These are phyloP conservation scores for Clarireedia monteithiana DNA, from an alignment of 2,329 filamentous ascomycete genomes.

Conservation along the genomic window DNA sequence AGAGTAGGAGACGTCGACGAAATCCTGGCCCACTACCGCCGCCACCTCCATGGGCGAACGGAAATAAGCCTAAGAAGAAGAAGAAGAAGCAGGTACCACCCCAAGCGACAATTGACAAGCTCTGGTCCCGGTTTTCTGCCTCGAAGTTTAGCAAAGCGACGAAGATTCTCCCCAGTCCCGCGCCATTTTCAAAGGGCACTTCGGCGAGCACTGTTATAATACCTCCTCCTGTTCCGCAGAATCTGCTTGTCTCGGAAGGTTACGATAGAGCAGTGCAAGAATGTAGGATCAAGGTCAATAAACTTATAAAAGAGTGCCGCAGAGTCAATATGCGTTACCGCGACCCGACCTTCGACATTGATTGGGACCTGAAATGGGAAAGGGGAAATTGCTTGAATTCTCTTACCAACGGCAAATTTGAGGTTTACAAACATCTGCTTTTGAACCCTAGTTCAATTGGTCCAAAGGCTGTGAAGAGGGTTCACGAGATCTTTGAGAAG, in stretches of 20 bases:
- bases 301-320: constrained; percentile 57
- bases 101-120: constrained; percentile 58
- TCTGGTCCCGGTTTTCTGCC: constrained; percentile 55
- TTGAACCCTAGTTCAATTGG: constrained; percentile 40
- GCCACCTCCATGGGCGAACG: constrained; percentile 8
- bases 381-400: constrained; percentile 29
- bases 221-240: constrained; percentile 39
- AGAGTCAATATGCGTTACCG: constrained; percentile 78
- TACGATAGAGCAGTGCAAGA: constrained; percentile 65
- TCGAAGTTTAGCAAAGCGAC: constrained; percentile 59
- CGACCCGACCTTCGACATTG: constrained; percentile 67
- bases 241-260: constrained; percentile 52
- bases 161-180: constrained; percentile 56
- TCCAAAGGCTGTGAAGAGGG: constrained; percentile 71
- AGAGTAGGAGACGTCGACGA: constrained; percentile 1
- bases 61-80: constrained; percentile 39
- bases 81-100: constrained; percentile 51
- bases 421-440: constrained; percentile 39
- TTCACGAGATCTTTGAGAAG: constrained; percentile 67
- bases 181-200: constrained; percentile 22
- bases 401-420: constrained; percentile 36
- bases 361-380: constrained; percentile 46
- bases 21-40: neutral
- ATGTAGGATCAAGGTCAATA: constrained; percentile 56
- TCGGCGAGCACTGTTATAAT: constrained; percentile 7